Evolutionary conservation across 345 rosid genomes (phyloP), one percentile per base, ranked within the genome.

Genomic region (Brassica carinata): DNA sequence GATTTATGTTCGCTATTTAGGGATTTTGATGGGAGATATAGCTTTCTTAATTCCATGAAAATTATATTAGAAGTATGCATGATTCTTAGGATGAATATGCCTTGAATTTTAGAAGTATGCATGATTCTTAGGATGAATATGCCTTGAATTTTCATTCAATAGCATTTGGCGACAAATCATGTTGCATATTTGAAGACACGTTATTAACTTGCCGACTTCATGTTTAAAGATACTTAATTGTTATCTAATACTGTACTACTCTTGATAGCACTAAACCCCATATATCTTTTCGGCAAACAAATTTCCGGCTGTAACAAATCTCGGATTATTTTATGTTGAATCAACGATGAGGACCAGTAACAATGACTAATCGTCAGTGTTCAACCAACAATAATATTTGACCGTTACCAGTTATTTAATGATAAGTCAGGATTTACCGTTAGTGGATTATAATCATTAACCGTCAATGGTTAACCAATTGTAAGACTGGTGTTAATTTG

Each of bases 121-220:
- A 64, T 63, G 67, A 29, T 64, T 31, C 43, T 64, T 64, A 31
- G 3, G 19, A 61, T 69, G 68, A 9, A 53, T 33, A 33, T 45
- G 31, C 33, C 26, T 23, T 23, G 26, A 36, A 6, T n/a, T 65
- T 64, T 26, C 8, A 27, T 73, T 63, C 69, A 74, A 33, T 23
- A 23, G 17, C 17, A 51, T 62, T 23, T 62, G 58, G 31, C 62
- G 75, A 5, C 33, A 30, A 30, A 51, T 19, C 8, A 34, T 80
- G 79, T 80, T 62, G 75, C 71, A 51, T 51, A 64, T 17, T 11
- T 53, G 8, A 53, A 31, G 67, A 74, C 67, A 69, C 72, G 79
- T 80, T 58, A 70, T 75, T 31, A 63, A 55, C 62, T 29, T 70
- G 76, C 76, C 83, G 67, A 38, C 83, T 55, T 26, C 67, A 63